Percentiles rank a stretch among this genome's conserved stretches.
phyloP scores from a whole-genome alignment of 495 filamentous ascomycete genomes.

The Pyrenula aspistea region DNA sequence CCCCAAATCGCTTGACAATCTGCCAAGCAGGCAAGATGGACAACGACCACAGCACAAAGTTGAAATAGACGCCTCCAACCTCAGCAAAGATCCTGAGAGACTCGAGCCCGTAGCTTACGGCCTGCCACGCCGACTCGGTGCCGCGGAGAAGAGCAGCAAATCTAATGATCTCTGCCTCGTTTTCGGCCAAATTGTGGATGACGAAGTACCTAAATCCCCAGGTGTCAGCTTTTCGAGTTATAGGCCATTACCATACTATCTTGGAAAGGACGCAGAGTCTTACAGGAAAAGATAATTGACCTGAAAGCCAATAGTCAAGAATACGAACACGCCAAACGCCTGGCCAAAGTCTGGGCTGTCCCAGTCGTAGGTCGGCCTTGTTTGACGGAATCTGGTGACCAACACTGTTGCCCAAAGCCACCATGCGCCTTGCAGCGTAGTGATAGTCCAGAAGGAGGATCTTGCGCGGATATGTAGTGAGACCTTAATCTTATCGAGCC shows the following conservation, averaged over 20 bases:
- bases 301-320: conserved; percentile 48
- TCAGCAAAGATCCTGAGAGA: conserved; percentile 44
- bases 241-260: not conserved
- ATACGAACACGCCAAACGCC: conserved; percentile 45
- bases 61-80: conserved; percentile 48
- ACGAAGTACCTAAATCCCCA: conserved; percentile 40
- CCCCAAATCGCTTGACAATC: conserved; percentile 40
- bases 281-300: conserved; percentile 52
- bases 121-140: conserved; percentile 51
- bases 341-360: conserved; percentile 37
- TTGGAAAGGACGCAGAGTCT: conserved; percentile 7
- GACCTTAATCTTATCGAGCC: conserved; percentile 35
- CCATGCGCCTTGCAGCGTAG: conserved; percentile 42
- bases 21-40: conserved; percentile 48
- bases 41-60: conserved; percentile 48
- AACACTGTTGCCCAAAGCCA: conserved; percentile 51
- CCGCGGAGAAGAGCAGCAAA: conserved; percentile 47
- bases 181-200: conserved; percentile 42
- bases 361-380: conserved; percentile 47
- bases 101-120: conserved; percentile 47
- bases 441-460: conserved; percentile 28
- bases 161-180: conserved; percentile 45
- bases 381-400: conserved; percentile 36
- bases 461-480: conserved; percentile 36
- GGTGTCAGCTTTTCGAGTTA: not conserved